Evolutionary conservation across 2,329 filamentous ascomycete species (phyloP), one percentile per base, ranked within the genome.

Genomic region (Claviceps lovelessii): DNA sequence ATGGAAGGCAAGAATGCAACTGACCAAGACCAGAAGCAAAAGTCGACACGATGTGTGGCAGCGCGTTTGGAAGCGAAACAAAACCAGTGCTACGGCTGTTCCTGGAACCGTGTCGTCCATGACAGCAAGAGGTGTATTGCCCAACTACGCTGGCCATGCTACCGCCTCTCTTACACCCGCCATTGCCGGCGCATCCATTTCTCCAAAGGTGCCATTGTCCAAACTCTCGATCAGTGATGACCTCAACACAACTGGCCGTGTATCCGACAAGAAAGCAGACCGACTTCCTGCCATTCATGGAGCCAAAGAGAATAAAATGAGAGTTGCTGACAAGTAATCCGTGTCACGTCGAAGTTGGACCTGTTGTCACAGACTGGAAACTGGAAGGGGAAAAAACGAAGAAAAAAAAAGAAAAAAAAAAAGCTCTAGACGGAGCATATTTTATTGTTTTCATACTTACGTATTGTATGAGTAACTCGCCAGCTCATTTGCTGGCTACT

Each of bases 91-190:
- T 49, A 67, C 67, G 48, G 73, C 65, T 8, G 67, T 74, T 48
- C 73, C 74, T 11, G 69, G 76, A 51, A 68, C 76, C 10, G 66
- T 81, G 50, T 77, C 76, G 3, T 75, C 77, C 4, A 75, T 73
- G 48, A 80, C 76, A 13, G 77, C 74, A 8, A 76, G 74, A 33
- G 78, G 76, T n/a, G 72, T 76, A 47, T 65, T 81, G 49, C 78
- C 77, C 17, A 75, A 78, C 37, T 79, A 77, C 55, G 64, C 70
- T 10, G 76, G 77, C 19, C 68, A 79, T 60, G 77, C 77, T 28
- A 74, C 76, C 10, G 76, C 76, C 28, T 78, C 74, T 49, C 67
- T 77, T 23, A 67, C 70, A 10, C 75, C 75, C 17, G 63, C 72
- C 28, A 70, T 74, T 50, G 70, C 68, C 41, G 73, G 73, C 57